Base-by-base conservation (phyloP, 75 land plant species). In the Pinus tabuliformis region DNA sequence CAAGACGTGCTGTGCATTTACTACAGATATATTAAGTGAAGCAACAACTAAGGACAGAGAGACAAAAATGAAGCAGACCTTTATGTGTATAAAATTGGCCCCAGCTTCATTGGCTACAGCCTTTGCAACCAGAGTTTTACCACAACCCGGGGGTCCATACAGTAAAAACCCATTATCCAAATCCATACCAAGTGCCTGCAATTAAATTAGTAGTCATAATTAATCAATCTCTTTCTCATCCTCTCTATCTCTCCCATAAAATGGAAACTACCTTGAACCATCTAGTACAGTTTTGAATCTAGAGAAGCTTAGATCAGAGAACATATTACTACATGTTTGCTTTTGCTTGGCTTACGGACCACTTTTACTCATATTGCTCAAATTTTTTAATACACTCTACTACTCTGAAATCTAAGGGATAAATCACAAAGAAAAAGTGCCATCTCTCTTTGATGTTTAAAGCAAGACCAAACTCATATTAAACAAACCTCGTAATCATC, bases 111-210 rank as follows among this genome's bases (percentile, higher is more conserved):
- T 95, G 12, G 98, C 99, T 39, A 97, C 91, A 68, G 99, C 99
- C 77, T 95, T 95, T 59, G 99, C 99, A 77, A 97, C 92, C 59
- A 95, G 74, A 52, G 99, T 95, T 79, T 97, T 97, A 54, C 99
- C 98, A 88, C 99, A 97, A 12, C 99, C 98, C 13, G 99, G 99
- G 58, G 99, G 99, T 22, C 99, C 99, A 88, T 89, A 93, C 30
- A 97, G 89, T 79, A 97, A 77, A 85, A 95, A 91, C 49, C 99
- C 99, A 77, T 87, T 86, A 64, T 88, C 92, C 72, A 84, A 58
- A 62, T 90, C 90, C 76, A 94, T 76, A 45, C 95, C 97, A 81
- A 94, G 80, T 76, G 79, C 84, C 97, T 96, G 83, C 24, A 81
- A 65, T 52, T 21, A 16, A 54, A 73, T 54, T 26, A 66, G 6